Evolutionary conservation across 495 filamentous ascomycete species (phyloP).

Genomic region (Lentithecium fluviatile): DNA sequence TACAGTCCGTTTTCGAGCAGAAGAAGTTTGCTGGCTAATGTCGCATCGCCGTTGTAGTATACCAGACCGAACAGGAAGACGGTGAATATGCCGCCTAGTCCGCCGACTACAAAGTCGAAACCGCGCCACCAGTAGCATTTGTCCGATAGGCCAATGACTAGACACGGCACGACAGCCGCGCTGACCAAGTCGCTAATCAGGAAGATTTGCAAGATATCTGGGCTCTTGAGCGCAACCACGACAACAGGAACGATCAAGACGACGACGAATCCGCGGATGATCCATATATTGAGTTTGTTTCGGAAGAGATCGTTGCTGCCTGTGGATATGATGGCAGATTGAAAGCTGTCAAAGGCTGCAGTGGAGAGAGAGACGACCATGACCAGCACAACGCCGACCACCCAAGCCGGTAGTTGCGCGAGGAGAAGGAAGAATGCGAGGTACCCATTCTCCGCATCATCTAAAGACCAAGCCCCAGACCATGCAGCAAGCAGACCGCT

Average conservation of each 20-base stretch:
- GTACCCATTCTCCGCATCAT: slow-evolving; percentile 56
- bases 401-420: slow-evolving; percentile 67
- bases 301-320: slow-evolving; percentile 77
- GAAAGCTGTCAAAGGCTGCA: slow-evolving; percentile 71
- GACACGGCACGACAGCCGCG: slow-evolving; percentile 65
- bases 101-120: slow-evolving; percentile 70
- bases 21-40: slow-evolving; percentile 63
- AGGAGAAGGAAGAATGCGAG: slow-evolving; percentile 73
- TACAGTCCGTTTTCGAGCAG: slow-evolving; percentile 69
- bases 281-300: slow-evolving; percentile 69
- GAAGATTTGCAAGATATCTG: slow-evolving; percentile 71
- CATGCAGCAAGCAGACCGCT: slow-evolving; percentile 71
- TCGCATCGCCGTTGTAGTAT: slow-evolving; percentile 59
- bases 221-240: slow-evolving; percentile 66
- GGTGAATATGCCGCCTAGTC: slow-evolving; percentile 67
- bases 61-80: slow-evolving; percentile 74
- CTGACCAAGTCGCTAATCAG: slow-evolving; percentile 73
- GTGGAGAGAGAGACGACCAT: slow-evolving; percentile 73
- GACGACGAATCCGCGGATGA: slow-evolving; percentile 61
- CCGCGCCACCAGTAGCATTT: slow-evolving; percentile 69
- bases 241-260: slow-evolving; percentile 68
- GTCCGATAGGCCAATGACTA: slow-evolving; percentile 64
- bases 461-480: slow-evolving; percentile 56
- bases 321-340: slow-evolving; percentile 73
- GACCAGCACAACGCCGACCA: slow-evolving; percentile 70